Evolutionary conservation across 2,329 filamentous ascomycete genomes (phyloP).

Genomic region (Mariannaea elegans): DNA sequence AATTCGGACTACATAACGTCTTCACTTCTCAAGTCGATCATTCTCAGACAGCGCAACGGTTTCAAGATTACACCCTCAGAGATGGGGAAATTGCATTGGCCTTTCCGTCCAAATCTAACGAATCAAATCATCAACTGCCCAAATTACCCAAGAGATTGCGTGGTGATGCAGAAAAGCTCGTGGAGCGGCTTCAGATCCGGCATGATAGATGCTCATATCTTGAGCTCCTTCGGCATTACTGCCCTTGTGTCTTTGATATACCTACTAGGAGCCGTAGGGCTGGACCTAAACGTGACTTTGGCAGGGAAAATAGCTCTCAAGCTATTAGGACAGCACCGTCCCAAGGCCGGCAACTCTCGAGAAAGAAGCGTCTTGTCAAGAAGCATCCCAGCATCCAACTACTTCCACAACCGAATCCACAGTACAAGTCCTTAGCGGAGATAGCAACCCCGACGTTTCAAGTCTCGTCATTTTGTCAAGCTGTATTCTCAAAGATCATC

Average conservation of each 20-base stretch:
- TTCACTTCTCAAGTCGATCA: slow-evolving; percentile 77
- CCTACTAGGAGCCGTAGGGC: slow-evolving; percentile 8
- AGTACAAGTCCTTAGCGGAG: slow-evolving; percentile 63
- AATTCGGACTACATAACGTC: slow-evolving; percentile 92
- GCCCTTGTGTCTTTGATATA: slow-evolving; percentile 60
- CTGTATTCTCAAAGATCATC: slow-evolving; percentile 76
- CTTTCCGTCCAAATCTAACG: slow-evolving; percentile 27
- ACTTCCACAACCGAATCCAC: slow-evolving; percentile 7
- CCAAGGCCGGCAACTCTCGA: slow-evolving; percentile 23
- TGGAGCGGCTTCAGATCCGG: slow-evolving; percentile 73
- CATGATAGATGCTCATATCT: slow-evolving; percentile 82
- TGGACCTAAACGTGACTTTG: slow-evolving; percentile 10
- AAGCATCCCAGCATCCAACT: slow-evolving; percentile 11
- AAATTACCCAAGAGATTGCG: slow-evolving; percentile 74
- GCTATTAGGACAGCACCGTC: not conserved
- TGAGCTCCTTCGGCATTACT: slow-evolving; percentile 83
- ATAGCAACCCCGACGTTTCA: slow-evolving; percentile 72
- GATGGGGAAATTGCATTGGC: slow-evolving; percentile 77
- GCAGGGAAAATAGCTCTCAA: slow-evolving; percentile 14
- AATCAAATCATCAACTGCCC: slow-evolving; percentile 22
- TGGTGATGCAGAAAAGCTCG: slow-evolving; percentile 66
- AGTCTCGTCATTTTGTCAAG: slow-evolving; percentile 88
- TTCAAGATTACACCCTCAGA: slow-evolving; percentile 86
- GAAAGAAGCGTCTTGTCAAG: slow-evolving; percentile 24
- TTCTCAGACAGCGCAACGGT: slow-evolving; percentile 73